Evolutionary conservation across 73 alveolate genomes (phyloP).

Genomic region (Paraurostyla sp.): DNA sequence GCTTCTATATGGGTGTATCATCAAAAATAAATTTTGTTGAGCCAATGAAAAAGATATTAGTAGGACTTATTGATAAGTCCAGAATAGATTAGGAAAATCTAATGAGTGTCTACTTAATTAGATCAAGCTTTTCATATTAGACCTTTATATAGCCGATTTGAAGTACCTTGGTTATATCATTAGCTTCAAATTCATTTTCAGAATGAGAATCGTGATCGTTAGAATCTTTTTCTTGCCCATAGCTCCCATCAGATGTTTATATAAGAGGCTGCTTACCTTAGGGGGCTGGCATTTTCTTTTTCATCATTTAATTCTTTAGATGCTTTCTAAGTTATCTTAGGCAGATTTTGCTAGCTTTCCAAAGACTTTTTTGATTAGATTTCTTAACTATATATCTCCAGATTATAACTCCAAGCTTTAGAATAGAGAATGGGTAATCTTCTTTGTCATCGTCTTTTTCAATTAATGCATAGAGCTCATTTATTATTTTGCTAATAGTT

Average conservation of each 20-base stretch:
- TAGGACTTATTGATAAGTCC: constrained; percentile 42
- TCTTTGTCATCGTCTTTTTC: constrained; percentile 56
- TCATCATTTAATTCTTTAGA: constrained; percentile 43
- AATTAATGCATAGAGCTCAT: neutral
- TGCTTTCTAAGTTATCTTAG: neutral
- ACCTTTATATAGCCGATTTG: constrained; percentile 7
- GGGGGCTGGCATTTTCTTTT: neutral
- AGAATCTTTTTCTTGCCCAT: constrained; percentile 1
- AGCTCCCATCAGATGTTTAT: neutral
- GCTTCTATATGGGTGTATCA: constrained; percentile 35
- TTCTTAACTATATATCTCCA: constrained; percentile 26
- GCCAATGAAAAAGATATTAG: constrained; percentile 8
- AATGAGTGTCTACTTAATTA: neutral
- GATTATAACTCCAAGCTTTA: constrained; percentile 11
- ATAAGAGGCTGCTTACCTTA: neutral
- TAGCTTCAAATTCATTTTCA: constrained; percentile 1
- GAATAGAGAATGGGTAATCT: constrained; percentile 10
- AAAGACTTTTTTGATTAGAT: neutral
- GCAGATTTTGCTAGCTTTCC: neutral
- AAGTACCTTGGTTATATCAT: neutral
- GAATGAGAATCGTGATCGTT: neutral
- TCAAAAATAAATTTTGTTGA: constrained; percentile 43
- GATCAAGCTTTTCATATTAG: neutral
- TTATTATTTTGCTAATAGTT: neutral
- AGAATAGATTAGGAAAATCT: constrained; percentile 14